Evolutionary conservation across 768 basidiomycete genomes (phyloP).

Genomic region (Lactifluus echinatus): DNA sequence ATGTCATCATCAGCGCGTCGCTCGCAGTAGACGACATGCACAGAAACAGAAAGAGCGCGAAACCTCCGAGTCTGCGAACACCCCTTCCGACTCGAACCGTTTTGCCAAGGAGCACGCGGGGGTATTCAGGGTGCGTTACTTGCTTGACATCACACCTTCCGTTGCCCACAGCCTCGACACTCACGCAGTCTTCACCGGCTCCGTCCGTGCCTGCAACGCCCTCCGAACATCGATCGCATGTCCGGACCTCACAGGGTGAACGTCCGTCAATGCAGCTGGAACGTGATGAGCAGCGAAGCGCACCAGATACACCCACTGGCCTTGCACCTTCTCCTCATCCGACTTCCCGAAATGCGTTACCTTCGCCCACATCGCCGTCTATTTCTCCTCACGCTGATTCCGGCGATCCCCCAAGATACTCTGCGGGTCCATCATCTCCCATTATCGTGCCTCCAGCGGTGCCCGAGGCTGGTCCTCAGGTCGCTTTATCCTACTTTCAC

Average conservation of each 20-base stretch:
- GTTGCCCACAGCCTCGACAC: background rate
- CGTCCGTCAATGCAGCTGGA: background rate
- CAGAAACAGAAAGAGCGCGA: conserved; percentile 70
- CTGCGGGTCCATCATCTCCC: conserved; percentile 1
- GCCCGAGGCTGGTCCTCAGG: conserved; percentile 12
- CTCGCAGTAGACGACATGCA: conserved; percentile 81
- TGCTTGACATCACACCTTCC: background rate
- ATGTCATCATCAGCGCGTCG: conserved; percentile 97
- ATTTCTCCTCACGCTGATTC: background rate
- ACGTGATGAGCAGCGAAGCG: background rate
- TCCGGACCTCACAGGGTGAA: background rate
- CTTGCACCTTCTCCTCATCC: background rate
- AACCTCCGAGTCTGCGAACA: conserved; percentile 36
- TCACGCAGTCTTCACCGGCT: background rate
- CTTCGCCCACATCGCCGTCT: conserved; percentile 2
- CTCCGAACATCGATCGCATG: background rate
- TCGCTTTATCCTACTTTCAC: conserved; percentile 16
- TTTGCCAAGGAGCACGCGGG: conserved; percentile 26
- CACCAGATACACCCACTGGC: background rate
- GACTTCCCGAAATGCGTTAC: background rate
- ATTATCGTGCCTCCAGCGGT: background rate
- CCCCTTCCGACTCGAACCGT: conserved; percentile 27
- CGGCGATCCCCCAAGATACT: background rate
- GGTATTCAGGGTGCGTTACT: conserved; percentile 27
- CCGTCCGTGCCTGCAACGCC: background rate